A percentile compares a stretch with the other conserved stretches of the same genome.
Conservation (phyloP, 1,284 basidiomycete species). For the Moesziomyces parantarcticus region DNA sequence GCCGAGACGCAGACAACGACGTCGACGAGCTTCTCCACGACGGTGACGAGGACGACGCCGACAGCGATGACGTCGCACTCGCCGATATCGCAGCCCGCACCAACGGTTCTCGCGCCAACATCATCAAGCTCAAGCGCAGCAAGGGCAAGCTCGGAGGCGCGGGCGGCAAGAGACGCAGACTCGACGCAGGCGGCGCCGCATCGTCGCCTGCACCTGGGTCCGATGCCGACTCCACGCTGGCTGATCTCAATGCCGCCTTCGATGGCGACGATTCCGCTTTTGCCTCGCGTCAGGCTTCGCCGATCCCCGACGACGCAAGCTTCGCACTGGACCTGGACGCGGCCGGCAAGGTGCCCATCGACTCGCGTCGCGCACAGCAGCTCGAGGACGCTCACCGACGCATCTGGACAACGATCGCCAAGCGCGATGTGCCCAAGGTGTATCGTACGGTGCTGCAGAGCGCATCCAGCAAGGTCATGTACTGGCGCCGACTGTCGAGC, state of each 20-base stretch:
- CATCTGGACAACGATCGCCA: slow-evolving; percentile 66
- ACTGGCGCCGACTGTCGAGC: slow-evolving; percentile 81
- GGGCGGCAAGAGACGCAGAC: slow-evolving; percentile 41
- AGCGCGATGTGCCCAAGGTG: slow-evolving; percentile 66
- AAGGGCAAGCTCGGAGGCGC: slow-evolving; percentile 33
- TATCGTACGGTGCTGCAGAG: slow-evolving; percentile 64
- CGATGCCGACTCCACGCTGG: slow-evolving; percentile 33
- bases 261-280: slow-evolving; percentile 39
- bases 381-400: slow-evolving; percentile 65
- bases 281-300: slow-evolving; percentile 42
- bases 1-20: slow-evolving; percentile 29
- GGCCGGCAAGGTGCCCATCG: slow-evolving; percentile 55
- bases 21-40: slow-evolving; percentile 33
- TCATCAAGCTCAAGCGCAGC: slow-evolving; percentile 54
- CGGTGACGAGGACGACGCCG: slow-evolving; percentile 37
- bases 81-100: slow-evolving; percentile 38
- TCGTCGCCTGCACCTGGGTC: slow-evolving; percentile 40
- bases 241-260: slow-evolving; percentile 30
- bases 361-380: slow-evolving; percentile 52
- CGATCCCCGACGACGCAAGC: slow-evolving; percentile 31
- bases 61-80: slow-evolving; percentile 42
- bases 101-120: slow-evolving; percentile 28
- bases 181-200: slow-evolving; percentile 22
- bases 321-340: slow-evolving; percentile 43
- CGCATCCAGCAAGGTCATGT: slow-evolving; percentile 69